Conservation (phyloP, 2,329 filamentous ascomycete genomes). For the Lecanicillium sp. region DNA sequence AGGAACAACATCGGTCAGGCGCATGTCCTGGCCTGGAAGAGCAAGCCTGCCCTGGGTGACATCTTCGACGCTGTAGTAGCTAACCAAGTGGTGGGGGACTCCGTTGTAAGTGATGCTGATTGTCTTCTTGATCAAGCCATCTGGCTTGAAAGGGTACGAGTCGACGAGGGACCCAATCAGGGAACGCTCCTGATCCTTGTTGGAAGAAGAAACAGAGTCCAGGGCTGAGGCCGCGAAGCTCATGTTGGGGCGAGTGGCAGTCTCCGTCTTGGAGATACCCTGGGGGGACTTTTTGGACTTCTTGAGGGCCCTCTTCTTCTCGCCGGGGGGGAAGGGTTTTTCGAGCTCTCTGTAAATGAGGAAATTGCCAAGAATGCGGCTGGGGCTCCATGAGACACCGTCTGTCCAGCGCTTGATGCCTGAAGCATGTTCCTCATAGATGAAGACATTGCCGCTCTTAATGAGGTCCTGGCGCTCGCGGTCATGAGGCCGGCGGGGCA, state of each 20-base stretch:
- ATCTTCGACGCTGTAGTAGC: conserved; percentile 79
- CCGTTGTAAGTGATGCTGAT: conserved; percentile 71
- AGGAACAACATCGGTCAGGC: conserved; percentile 35
- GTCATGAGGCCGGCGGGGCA: conserved; percentile 78
- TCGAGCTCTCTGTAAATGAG: conserved; percentile 78
- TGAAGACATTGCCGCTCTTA: conserved; percentile 76
- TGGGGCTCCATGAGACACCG: conserved; percentile 84
- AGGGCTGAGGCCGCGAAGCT: conserved; percentile 8
- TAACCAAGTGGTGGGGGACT: conserved; percentile 76
- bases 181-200: conserved; percentile 26
- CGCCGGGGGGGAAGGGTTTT: conserved; percentile 68
- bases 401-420: conserved; percentile 95
- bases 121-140: conserved; percentile 85
- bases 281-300: conserved; percentile 40
- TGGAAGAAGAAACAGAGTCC: conserved; percentile 10
- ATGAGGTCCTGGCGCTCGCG: conserved; percentile 71
- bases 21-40: conserved; percentile 44
- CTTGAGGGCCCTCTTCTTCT: conserved; percentile 79
- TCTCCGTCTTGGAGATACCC: conserved; percentile 28
- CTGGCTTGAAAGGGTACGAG: conserved; percentile 77
- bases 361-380: conserved; percentile 76
- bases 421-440: conserved; percentile 85
- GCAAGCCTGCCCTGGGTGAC: conserved; percentile 54
- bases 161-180: conserved; percentile 80
- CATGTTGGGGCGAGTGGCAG: conserved; percentile 15